Conservation (phyloP, 192 early-diverging fungal species). For the Gamsiella multidivaricata region DNA sequence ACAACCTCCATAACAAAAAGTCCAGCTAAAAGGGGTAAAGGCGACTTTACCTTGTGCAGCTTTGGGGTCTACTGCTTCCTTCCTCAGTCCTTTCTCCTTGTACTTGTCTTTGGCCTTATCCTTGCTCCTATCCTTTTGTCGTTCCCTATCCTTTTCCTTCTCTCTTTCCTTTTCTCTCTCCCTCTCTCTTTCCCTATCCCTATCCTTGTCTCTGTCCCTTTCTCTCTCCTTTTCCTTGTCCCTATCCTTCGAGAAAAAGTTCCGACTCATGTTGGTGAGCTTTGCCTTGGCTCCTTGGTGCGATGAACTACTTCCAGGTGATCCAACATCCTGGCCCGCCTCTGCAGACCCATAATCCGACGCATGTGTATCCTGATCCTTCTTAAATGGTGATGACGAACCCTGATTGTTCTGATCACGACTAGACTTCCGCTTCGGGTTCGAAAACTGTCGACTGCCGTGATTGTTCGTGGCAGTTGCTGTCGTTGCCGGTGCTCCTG, state of each 20-base stretch:
- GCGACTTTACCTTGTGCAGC: slow-evolving; percentile 5
- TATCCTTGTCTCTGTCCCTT: too few relatives aligned
- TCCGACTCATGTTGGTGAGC: slow-evolving; percentile 45
- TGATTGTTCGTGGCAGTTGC: not conserved
- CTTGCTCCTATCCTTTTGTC: slow-evolving; percentile 10
- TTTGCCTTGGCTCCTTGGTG: slow-evolving; percentile 30
- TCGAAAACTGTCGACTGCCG: not conserved
- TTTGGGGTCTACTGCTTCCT: slow-evolving; percentile 8
- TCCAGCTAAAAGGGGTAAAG: not conserved
- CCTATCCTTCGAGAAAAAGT: slow-evolving; percentile 51
- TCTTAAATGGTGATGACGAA: slow-evolving; percentile 1
- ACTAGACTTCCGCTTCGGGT: slow-evolving; percentile 22
- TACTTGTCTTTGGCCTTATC: slow-evolving; percentile 18
- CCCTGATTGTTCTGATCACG: slow-evolving; percentile 29
- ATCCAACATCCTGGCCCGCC: slow-evolving; percentile 1
- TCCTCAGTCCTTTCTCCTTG: slow-evolving; percentile 20
- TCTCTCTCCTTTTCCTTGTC: slow-evolving; percentile 29
- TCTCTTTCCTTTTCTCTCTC: slow-evolving; percentile 25
- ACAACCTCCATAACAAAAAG: too few relatives aligned
- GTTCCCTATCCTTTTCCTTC: slow-evolving; percentile 5
- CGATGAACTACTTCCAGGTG: slow-evolving; percentile 8
- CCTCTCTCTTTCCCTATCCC: slow-evolving; percentile 9
- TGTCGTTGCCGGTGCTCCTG: not conserved
- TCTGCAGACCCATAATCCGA: not conserved
- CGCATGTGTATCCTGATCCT: slow-evolving; percentile 4